phyloP scores from a whole-genome alignment of 2,329 filamentous ascomycete genomes.

The Periconia macrospinosa region DNA sequence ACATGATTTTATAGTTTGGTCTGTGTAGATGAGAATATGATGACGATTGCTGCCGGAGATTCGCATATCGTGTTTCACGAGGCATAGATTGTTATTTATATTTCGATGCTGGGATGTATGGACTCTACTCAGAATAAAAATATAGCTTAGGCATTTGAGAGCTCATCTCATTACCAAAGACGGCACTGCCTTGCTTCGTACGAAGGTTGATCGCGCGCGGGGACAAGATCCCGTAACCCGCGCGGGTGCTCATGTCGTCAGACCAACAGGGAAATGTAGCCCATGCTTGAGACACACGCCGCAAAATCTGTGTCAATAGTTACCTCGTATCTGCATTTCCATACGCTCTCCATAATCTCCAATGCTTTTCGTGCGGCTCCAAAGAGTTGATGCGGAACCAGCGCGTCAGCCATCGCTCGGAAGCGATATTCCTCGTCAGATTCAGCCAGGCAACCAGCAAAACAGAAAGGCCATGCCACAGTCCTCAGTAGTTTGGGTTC shows the following conservation, averaged over 20 bases:
- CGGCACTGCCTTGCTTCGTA: too few species aligned
- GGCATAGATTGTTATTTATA: not conserved
- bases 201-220: not conserved
- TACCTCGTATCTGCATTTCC: slow-evolving; percentile 14
- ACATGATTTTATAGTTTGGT: not conserved
- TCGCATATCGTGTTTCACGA: not conserved
- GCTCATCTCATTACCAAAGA: too few species aligned
- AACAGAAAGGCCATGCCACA: slow-evolving; percentile 37
- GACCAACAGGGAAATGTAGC: slow-evolving; percentile 7
- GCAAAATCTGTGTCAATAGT: slow-evolving; percentile 2
- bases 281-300: slow-evolving; percentile 7
- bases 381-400: slow-evolving; percentile 23
- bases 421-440: slow-evolving; percentile 18
- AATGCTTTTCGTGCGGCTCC: slow-evolving; percentile 31
- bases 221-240: slow-evolving; percentile 5
- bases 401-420: slow-evolving; percentile 19
- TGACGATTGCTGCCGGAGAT: not conserved
- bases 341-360: slow-evolving; percentile 43
- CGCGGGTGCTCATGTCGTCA: slow-evolving; percentile 4
- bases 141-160: too few species aligned
- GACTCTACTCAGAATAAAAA: too few species aligned
- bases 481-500: slow-evolving; percentile 25
- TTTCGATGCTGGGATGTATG: too few species aligned
- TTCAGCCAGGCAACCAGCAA: slow-evolving; percentile 29
- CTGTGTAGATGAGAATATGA: not conserved